Base-by-base conservation (phyloP, 1,284 basidiomycete species). In the Trametes pubescens region DNA sequence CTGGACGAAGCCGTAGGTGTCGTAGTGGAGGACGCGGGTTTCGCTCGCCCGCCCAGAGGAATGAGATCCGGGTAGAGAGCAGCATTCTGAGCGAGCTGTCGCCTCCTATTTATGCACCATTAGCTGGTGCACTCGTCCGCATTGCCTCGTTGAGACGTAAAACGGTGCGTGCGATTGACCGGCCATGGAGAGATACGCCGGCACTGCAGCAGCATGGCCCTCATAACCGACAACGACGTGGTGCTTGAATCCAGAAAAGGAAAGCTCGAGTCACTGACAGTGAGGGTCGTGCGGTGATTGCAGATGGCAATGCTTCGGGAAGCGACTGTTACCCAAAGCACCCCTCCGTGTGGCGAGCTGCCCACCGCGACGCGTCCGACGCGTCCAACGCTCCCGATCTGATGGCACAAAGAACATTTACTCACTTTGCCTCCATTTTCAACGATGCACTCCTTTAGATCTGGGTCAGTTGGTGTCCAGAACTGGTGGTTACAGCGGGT, bases 11-110 rank as follows among this genome's bases (percentile, higher is more conserved):
- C 26, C 24, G 51, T 37, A 18, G 61, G 49, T 43, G 35, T 52
- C 14, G 35, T 24, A 11, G 35, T 22, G 22, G 51, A 35, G 14
- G 34, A n/a, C 22, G 16, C 26, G 44, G 51, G 55, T 5, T 63
- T 66, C 3, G 52, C 46, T 40, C 61, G 54, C 21, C 51, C 48
- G 24, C 64, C 48, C 37, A 65, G 59, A 38, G 66, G 65, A 22
- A 70, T 62, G 22, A 58, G 57, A 40, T 67, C 60, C 5, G 70
- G 66, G 40, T 72, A 68, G 22, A 69, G 62, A 18, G 53, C 63
- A 24, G 69, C 13, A 57, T 72, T 63, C 35, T 70, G 65, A 5
- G 70, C 70, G 26, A 74, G 59, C 56, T 58, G 71, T 47, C 68
- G 68, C 16, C 72, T 69, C 38, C 72, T 73, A 43, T 54, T 54